These are phyloP conservation scores for Apiospora kogelbergensis DNA, from an alignment of 2,329 filamentous ascomycete genomes.

Conservation along the genomic window DNA sequence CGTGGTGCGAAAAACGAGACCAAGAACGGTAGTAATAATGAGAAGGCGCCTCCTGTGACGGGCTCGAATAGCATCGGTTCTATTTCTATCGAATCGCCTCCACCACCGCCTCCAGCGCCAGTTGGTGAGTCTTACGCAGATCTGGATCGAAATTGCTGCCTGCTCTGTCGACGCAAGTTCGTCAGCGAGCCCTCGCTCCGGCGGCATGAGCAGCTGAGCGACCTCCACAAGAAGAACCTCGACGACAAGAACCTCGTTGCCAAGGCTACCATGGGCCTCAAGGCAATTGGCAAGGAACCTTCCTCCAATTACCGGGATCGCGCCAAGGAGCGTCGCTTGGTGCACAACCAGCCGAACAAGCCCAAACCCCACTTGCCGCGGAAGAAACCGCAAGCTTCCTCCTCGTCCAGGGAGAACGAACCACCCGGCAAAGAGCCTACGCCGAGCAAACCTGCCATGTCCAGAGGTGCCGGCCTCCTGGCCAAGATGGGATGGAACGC, in stretches of 20 bases:
- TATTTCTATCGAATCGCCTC: not conserved
- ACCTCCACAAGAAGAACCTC: slow-evolving; percentile 40
- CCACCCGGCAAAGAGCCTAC: slow-evolving; percentile 35
- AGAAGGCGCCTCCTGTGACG: slow-evolving; percentile 28
- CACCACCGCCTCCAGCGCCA: slow-evolving; percentile 26
- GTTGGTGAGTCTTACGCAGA: slow-evolving; percentile 61
- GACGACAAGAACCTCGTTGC: slow-evolving; percentile 27
- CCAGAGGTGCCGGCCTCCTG: slow-evolving; percentile 66
- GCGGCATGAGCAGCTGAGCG: slow-evolving; percentile 44
- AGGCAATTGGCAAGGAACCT: slow-evolving; percentile 34
- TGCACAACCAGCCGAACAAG: slow-evolving; percentile 60
- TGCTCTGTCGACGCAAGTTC: slow-evolving; percentile 44
- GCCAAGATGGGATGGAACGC: slow-evolving; percentile 73
- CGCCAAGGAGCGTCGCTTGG: slow-evolving; percentile 64
- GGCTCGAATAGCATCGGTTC: slow-evolving; percentile 25
- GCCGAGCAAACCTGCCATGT: slow-evolving; percentile 39
- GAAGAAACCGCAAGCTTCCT: slow-evolving; percentile 25
- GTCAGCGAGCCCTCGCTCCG: slow-evolving; percentile 38
- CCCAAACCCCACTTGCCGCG: slow-evolving; percentile 37
- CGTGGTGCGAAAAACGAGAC: slow-evolving; percentile 48
- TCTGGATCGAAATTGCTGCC: slow-evolving; percentile 43
- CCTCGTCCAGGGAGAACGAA: slow-evolving; percentile 32
- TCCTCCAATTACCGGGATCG: slow-evolving; percentile 59
- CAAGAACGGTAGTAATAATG: slow-evolving; percentile 30
- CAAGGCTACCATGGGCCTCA: slow-evolving; percentile 31